A percentile compares a stretch with the other conserved stretches of the same genome.
Evolutionary conservation across 257 asterid genomes (phyloP).

Genomic region (Solanum sitiens): DNA sequence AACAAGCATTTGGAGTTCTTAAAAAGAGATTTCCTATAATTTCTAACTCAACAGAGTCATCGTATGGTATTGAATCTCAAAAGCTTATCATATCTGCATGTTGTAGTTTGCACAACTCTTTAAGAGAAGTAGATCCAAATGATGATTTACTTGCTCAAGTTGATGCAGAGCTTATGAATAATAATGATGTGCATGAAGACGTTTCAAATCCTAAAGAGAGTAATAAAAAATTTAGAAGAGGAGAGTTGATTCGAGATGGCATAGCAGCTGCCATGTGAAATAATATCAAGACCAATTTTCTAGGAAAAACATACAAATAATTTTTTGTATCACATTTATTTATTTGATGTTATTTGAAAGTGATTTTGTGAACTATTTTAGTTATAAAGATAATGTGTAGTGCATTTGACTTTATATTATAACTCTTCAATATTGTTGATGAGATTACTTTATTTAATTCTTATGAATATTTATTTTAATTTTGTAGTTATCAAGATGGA

Average conservation of each 20-base stretch:
- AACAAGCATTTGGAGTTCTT: not conserved
- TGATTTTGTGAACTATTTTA: not conserved
- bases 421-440: too few species aligned
- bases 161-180: too few species aligned
- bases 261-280: not conserved
- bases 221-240: not conserved
- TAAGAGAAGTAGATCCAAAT: not conserved
- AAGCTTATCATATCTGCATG: not conserved
- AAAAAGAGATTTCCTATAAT: not conserved
- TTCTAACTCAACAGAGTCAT: not conserved
- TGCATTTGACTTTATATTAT: not conserved
- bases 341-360: not conserved
- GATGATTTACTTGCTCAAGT: not conserved
- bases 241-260: not conserved
- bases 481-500: not conserved
- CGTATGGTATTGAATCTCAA: not conserved
- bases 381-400: not conserved
- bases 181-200: not conserved
- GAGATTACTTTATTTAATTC: too few species aligned
- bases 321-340: too few species aligned
- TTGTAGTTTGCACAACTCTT: not conserved
- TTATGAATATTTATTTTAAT: too few species aligned
- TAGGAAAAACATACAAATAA: not conserved
- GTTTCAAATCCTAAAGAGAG: not conserved
- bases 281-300: too few species aligned